A percentile compares a stretch with the other conserved stretches of the same genome.
phyloP scores from a whole-genome alignment of 2,329 filamentous ascomycete genomes.

The Talaromyces rugulosus region DNA sequence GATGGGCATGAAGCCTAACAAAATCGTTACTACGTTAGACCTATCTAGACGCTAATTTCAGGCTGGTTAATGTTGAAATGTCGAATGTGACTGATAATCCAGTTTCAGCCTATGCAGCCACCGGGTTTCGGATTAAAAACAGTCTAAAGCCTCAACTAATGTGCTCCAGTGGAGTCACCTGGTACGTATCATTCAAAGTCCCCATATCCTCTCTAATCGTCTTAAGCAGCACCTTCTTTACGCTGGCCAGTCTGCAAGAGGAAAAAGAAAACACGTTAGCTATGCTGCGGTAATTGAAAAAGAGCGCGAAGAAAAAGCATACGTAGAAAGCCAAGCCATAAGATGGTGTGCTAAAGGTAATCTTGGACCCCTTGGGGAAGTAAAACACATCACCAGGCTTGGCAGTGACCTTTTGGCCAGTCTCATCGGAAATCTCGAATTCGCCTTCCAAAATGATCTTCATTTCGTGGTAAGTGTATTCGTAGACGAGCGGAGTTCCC shows the following conservation, averaged over 20 bases:
- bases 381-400: conserved; percentile 63
- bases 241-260: conserved; percentile 22
- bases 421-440: conserved; percentile 61
- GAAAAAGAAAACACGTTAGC: not conserved
- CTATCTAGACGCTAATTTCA: not conserved
- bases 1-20: not conserved
- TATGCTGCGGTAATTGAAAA: not conserved
- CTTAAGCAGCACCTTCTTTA: conserved; percentile 22
- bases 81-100: not conserved
- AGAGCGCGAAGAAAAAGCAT: conserved; percentile 17
- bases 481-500: conserved; percentile 63
- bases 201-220: not conserved
- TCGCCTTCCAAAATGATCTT: conserved; percentile 68
- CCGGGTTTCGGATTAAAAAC: too few relatives aligned
- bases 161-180: not conserved
- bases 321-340: conserved; percentile 59
- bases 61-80: not conserved
- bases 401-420: conserved; percentile 56
- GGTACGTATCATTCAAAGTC: not conserved
- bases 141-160: not conserved
- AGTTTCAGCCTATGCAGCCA: not conserved
- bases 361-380: conserved; percentile 62
- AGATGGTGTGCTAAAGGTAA: conserved; percentile 61
- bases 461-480: conserved; percentile 68
- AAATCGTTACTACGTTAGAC: not conserved